These are phyloP conservation scores for Colletotrichum scovillei DNA, from an alignment of 2,329 filamentous ascomycete genomes.

Conservation along the genomic window DNA sequence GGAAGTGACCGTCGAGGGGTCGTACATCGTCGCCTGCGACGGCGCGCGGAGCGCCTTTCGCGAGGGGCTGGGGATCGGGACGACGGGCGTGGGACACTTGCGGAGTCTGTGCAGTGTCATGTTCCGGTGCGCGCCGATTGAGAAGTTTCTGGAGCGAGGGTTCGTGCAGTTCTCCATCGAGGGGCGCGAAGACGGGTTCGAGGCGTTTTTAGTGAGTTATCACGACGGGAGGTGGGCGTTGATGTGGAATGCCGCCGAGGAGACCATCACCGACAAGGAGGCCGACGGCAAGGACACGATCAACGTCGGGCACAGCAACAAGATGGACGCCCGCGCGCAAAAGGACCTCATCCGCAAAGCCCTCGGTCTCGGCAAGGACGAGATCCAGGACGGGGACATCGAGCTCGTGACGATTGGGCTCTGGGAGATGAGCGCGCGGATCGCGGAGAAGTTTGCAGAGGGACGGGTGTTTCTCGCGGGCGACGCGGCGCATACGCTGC, in stretches of 20 bases:
- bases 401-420: slow-evolving; percentile 37
- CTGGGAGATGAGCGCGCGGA: slow-evolving; percentile 39
- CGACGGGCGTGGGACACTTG: slow-evolving; percentile 44
- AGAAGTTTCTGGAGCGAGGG: slow-evolving; percentile 44
- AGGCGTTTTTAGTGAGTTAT: slow-evolving; percentile 41
- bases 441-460: slow-evolving; percentile 1
- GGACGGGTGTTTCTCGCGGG: slow-evolving; percentile 35
- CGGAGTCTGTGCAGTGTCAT: slow-evolving; percentile 48
- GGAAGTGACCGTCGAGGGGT: slow-evolving; percentile 41
- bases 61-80: slow-evolving; percentile 41
- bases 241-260: slow-evolving; percentile 13
- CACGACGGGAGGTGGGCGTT: slow-evolving; percentile 39
- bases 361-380: neutral
- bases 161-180: slow-evolving; percentile 47
- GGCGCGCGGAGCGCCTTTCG: slow-evolving; percentile 45
- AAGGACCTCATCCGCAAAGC: slow-evolving; percentile 7
- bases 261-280: neutral
- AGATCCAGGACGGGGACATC: slow-evolving; percentile 32
- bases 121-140: slow-evolving; percentile 44
- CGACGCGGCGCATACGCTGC: slow-evolving; percentile 35
- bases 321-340: neutral
- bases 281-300: neutral
- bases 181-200: slow-evolving; percentile 39
- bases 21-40: slow-evolving; percentile 53
- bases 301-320: neutral